A percentile compares a stretch with the other conserved stretches of the same genome.
These are phyloP conservation scores for Globisporangium paroecandrum DNA, from an alignment of 352 stramenopile species.

Conservation along the genomic window DNA sequence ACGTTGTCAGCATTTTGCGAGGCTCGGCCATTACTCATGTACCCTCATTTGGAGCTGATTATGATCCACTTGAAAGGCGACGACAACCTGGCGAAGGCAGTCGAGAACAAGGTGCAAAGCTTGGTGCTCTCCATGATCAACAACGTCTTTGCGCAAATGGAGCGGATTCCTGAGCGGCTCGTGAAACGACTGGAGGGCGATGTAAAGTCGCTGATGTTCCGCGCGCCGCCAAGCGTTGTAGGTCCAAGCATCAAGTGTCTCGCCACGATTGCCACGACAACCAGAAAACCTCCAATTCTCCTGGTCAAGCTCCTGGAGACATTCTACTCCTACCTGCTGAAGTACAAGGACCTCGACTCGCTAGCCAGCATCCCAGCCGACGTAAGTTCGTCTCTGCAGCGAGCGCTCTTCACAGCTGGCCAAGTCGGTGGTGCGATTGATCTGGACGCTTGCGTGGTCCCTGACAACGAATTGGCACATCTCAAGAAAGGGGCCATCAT, in stretches of 20 bases:
- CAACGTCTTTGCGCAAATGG: constrained; percentile 49
- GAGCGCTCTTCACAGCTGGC: constrained; percentile 66
- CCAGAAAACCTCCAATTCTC: constrained; percentile 38
- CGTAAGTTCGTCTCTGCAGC: constrained; percentile 53
- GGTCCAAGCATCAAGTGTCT: constrained; percentile 74
- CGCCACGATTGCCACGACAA: constrained; percentile 41
- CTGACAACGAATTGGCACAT: constrained; percentile 25
- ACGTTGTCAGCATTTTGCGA: constrained; percentile 75
- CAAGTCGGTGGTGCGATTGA: constrained; percentile 69
- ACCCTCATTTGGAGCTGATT: constrained; percentile 60
- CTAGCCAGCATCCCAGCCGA: constrained; percentile 33
- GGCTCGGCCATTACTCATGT: constrained; percentile 55
- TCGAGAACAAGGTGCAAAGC: constrained; percentile 56
- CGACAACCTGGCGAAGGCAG: constrained; percentile 45
- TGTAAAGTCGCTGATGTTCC: constrained; percentile 59
- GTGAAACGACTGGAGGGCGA: constrained; percentile 48
- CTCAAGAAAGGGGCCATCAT: constrained; percentile 51
- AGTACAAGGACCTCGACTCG: constrained; percentile 39
- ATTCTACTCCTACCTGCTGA: constrained; percentile 60
- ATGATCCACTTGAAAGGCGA: constrained; percentile 71
- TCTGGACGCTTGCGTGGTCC: constrained; percentile 42
- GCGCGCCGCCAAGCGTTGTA: constrained; percentile 80
- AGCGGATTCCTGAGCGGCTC: constrained; percentile 47
- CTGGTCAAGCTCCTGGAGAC: constrained; percentile 63
- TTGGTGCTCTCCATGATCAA: constrained; percentile 60